These are phyloP conservation scores for Kernera saxatilis DNA, from an alignment of 345 rosid genomes.

Conservation along the genomic window DNA sequence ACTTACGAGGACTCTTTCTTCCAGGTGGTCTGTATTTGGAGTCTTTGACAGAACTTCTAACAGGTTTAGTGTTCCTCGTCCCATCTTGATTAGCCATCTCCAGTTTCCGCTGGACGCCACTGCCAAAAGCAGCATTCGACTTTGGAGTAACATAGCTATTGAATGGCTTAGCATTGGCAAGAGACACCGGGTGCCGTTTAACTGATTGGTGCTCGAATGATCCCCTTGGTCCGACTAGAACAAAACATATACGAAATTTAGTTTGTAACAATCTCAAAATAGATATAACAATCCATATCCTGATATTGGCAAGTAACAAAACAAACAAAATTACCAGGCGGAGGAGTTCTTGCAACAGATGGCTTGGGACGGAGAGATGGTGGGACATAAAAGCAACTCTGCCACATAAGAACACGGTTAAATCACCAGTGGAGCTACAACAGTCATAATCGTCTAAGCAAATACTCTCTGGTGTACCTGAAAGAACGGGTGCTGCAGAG, in stretches of 20 bases:
- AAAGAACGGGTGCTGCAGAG: conserved; percentile 87
- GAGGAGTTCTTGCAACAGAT: conserved; percentile 56
- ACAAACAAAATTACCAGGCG: conserved; percentile 42
- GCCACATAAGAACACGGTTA: conserved; percentile 28
- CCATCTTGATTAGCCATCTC: conserved; percentile 64
- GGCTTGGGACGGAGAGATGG: conserved; percentile 76
- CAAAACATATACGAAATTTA: neutral
- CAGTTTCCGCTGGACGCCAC: conserved; percentile 66
- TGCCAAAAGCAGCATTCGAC: conserved; percentile 46
- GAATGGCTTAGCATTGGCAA: conserved; percentile 47
- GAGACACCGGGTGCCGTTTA: conserved; percentile 45
- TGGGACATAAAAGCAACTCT: conserved; percentile 91
- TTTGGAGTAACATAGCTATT: conserved; percentile 42
- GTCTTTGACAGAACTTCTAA: conserved; percentile 42
- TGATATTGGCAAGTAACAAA: neutral
- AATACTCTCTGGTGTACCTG: conserved; percentile 43
- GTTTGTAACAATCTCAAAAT: neutral
- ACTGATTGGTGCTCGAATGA: conserved; percentile 50
- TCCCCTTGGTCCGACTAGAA: conserved; percentile 51
- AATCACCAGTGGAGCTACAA: neutral
- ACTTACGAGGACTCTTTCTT: conserved; percentile 77
- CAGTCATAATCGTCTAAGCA: neutral
- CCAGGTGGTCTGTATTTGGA: conserved; percentile 69
- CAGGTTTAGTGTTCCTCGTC: conserved; percentile 39
- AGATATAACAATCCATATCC: neutral